These are phyloP conservation scores for Rubroboletus satanas DNA, from an alignment of 768 basidiomycete species.

Conservation along the genomic window DNA sequence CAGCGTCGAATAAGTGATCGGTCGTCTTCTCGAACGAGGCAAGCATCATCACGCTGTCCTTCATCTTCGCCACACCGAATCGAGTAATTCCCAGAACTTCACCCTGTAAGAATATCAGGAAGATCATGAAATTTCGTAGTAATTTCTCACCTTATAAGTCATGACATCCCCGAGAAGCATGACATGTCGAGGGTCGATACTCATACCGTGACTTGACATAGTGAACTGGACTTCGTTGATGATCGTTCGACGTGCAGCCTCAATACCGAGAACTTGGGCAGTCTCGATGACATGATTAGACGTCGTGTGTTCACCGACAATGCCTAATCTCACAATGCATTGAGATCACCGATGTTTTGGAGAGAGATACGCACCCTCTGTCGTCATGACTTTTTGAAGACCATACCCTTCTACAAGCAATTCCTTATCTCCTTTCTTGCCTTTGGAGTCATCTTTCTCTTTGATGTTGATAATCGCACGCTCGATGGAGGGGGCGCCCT, in stretches of 20 bases:
- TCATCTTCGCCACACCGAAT: conserved; percentile 99
- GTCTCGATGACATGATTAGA: conserved; percentile 98
- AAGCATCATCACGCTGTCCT: conserved; percentile 97
- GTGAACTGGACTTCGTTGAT: conserved; percentile 97
- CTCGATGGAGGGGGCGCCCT: conserved; percentile 85
- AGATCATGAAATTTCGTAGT: background rate
- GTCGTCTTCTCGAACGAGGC: conserved; percentile 99
- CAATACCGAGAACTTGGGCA: conserved; percentile 93
- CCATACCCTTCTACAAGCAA: conserved; percentile 97
- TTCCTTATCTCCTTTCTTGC: conserved; percentile 86
- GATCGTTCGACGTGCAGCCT: conserved; percentile 91
- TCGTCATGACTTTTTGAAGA: conserved; percentile 93
- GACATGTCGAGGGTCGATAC: conserved; percentile 96
- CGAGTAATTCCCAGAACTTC: conserved; percentile 98
- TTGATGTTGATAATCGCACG: conserved; percentile 96
- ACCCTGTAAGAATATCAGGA: conserved; percentile 50
- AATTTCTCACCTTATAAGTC: conserved; percentile 78
- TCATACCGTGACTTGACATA: conserved; percentile 97
- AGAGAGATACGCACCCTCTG: conserved; percentile 62
- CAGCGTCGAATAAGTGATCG: conserved; percentile 97
- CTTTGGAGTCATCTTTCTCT: conserved; percentile 74
- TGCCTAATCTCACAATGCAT: conserved; percentile 50
- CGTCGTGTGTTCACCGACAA: conserved; percentile 86
- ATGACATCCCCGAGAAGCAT: conserved; percentile 99
- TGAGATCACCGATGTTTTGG: background rate